Percentiles rank a stretch among this genome's conserved stretches.
Evolutionary conservation across 2,329 filamentous ascomycete species (phyloP).

Genomic region (Fusarium sp.): DNA sequence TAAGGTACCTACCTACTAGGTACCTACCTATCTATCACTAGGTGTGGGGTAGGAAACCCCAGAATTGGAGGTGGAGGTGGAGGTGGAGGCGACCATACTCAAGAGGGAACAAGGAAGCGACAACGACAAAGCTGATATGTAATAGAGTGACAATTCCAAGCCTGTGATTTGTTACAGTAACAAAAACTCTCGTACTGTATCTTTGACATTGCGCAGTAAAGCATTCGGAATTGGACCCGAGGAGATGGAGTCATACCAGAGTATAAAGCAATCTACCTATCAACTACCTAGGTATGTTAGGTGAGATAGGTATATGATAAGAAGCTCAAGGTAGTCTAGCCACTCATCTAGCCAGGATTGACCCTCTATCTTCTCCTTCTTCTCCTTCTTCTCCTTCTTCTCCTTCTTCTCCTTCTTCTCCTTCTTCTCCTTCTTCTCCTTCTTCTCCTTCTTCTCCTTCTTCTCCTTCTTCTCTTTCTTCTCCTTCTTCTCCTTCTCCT

Average conservation of each 20-base stretch:
- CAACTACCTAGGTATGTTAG: background rate
- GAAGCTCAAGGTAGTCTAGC: conserved; percentile 12
- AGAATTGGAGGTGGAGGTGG: conserved; percentile 4
- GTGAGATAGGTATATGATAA: conserved; percentile 28
- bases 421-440: background rate
- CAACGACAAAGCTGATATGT: conserved; percentile 10
- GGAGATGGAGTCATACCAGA: conserved; percentile 22
- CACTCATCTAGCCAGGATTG: background rate
- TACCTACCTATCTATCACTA: background rate
- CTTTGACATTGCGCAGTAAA: conserved; percentile 14
- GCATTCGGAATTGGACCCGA: conserved; percentile 18
- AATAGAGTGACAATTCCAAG: conserved; percentile 8
- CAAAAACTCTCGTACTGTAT: conserved; percentile 3
- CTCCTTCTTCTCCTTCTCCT: too few species aligned
- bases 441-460: background rate
- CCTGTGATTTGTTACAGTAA: conserved; percentile 1
- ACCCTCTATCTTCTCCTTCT: background rate
- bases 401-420: too few species aligned
- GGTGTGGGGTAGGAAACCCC: conserved; percentile 3
- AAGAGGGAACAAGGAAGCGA: conserved; percentile 25
- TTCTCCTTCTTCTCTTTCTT: background rate
- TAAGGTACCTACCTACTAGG: background rate
- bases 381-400: background rate
- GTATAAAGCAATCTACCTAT: conserved; percentile 2
- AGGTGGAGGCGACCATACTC: conserved; percentile 23